phyloP scores from a whole-genome alignment of 352 stramenopile genomes.

The Thalassiosira livingstoniorum region DNA sequence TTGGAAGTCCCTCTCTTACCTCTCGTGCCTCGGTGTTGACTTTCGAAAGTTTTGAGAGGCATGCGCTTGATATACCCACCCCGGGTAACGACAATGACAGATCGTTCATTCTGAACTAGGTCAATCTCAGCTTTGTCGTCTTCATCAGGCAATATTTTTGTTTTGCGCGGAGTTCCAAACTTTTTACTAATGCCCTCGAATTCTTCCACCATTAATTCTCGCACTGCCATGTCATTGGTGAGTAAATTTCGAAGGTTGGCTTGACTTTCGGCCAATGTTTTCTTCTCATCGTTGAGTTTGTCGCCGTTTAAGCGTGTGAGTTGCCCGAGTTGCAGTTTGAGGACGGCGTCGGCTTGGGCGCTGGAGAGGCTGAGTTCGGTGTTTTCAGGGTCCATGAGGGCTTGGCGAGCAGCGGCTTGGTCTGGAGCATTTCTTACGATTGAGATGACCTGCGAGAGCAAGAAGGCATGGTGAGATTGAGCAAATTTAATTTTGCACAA shows the following conservation, averaged over 20 bases:
- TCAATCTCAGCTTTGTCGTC: conserved; percentile 86
- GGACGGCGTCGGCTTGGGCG: conserved; percentile 87
- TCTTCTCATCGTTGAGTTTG: conserved; percentile 86
- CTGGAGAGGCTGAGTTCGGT: conserved; percentile 67
- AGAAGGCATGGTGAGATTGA: too few species aligned
- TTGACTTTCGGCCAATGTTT: conserved; percentile 65
- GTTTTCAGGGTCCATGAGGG: conserved; percentile 73
- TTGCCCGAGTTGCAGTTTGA: conserved; percentile 87
- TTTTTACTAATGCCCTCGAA: conserved; percentile 81
- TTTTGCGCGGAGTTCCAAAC: conserved; percentile 82
- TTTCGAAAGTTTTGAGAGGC: conserved; percentile 87
- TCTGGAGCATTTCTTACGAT: conserved; percentile 79
- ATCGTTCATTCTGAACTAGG: conserved; percentile 86
- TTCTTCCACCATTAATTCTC: conserved; percentile 86
- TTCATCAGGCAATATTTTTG: conserved; percentile 81
- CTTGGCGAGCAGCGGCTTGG: conserved; percentile 65
- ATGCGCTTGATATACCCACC: conserved; percentile 90
- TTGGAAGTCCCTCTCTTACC: conserved; percentile 86
- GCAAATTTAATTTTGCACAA: too few species aligned
- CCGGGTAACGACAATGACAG: conserved; percentile 87
- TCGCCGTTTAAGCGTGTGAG: conserved; percentile 87
- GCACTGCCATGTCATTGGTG: conserved; percentile 81
- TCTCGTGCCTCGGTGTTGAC: conserved; percentile 83
- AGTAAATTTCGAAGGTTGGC: conserved; percentile 77
- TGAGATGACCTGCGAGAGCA: conserved; percentile 78